Evolutionary conservation across 2,329 filamentous ascomycete species (phyloP).

Genomic region (Diplodia sapinea): DNA sequence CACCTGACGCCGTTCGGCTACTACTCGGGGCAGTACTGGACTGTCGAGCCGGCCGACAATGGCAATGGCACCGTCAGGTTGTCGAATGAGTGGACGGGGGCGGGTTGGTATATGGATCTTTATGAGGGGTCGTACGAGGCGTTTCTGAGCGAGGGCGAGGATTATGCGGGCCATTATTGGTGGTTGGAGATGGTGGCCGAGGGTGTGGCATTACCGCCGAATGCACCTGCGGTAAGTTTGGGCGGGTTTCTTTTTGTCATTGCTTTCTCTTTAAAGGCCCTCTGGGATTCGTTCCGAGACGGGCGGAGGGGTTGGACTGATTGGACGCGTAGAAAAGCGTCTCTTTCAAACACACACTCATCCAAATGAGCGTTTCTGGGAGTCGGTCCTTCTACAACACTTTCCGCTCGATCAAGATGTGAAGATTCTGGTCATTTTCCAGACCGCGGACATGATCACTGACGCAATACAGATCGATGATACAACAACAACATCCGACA

Average conservation of each 20-base stretch:
- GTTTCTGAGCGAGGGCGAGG: constrained; percentile 5
- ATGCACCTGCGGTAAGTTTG: constrained; percentile 14
- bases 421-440: neutral
- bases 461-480: neutral
- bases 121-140: neutral
- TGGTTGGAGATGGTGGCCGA: constrained; percentile 12
- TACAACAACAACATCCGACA: neutral
- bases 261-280: neutral
- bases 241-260: neutral
- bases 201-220: constrained; percentile 13
- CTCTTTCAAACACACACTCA: neutral
- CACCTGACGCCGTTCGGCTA: constrained; percentile 21
- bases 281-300: too few relatives aligned
- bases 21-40: constrained; percentile 29
- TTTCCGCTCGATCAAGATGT: neutral
- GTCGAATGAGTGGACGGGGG: constrained; percentile 25
- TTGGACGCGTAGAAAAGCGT: neutral
- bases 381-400: neutral
- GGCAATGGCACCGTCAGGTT: neutral
- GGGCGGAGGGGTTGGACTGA: too few relatives aligned
- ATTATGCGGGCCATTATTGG: constrained; percentile 19
- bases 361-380: neutral
- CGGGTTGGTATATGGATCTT: constrained; percentile 20
- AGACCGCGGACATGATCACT: neutral
- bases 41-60: neutral